phyloP scores from a whole-genome alignment of 352 stramenopile genomes.

The Pythium rhizo-oryzae region DNA sequence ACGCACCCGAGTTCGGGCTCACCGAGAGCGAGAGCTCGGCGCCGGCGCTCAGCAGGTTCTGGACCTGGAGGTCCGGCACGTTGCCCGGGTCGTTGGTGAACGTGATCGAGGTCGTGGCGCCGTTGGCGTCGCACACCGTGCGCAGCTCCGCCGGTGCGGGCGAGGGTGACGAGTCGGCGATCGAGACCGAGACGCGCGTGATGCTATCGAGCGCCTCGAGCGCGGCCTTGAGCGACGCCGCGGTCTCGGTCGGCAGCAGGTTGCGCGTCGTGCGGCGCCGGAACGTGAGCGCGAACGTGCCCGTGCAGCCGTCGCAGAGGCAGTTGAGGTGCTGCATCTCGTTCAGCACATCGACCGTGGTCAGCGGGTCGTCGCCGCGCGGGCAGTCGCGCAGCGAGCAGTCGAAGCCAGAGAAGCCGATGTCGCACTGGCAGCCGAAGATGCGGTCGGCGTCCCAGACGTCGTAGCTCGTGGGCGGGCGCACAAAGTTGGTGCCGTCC shows the following conservation, averaged over 20 bases:
- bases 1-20: constrained; percentile 1
- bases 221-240: constrained; percentile 40
- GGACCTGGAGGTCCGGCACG: constrained; percentile 51
- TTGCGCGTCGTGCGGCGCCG: constrained; percentile 60
- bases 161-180: constrained; percentile 12
- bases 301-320: constrained; percentile 47
- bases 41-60: constrained; percentile 42
- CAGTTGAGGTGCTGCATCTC: constrained; percentile 62
- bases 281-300: constrained; percentile 68
- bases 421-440: constrained; percentile 76
- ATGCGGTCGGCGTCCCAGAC: constrained; percentile 82
- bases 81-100: constrained; percentile 74
- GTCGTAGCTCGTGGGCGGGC: constrained; percentile 49
- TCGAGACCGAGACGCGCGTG: constrained; percentile 43
- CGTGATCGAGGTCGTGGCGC: constrained; percentile 56
- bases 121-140: constrained; percentile 41
- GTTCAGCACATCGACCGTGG: constrained; percentile 28
- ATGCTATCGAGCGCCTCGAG: constrained; percentile 68
- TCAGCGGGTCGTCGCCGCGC: constrained; percentile 66
- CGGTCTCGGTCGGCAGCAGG: constrained; percentile 40
- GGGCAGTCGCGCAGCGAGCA: constrained; percentile 63
- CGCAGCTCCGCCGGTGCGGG: background rate
- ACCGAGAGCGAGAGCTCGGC: constrained; percentile 22
- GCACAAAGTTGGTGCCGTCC: constrained; percentile 73
- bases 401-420: constrained; percentile 63